Evolutionary conservation across 495 filamentous ascomycete species (phyloP), one percentile per base, ranked within the genome.

Genomic region (Pyronema omphalodes): DNA sequence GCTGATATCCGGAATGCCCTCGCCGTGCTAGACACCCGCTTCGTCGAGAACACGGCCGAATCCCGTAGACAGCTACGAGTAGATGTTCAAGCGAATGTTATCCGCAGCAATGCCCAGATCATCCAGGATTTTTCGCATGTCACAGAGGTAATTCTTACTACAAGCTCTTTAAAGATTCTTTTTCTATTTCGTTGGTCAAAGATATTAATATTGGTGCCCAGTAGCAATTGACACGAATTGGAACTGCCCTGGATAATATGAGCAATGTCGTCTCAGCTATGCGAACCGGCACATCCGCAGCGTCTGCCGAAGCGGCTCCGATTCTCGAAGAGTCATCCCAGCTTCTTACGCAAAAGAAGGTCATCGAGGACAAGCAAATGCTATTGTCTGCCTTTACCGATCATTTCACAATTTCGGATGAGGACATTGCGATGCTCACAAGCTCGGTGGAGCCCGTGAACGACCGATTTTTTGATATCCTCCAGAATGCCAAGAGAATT

Each of bases 71-170:
- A 83, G 58, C 68, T 96, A 9, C 77, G 87, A 34, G 68, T 93
- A 1, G 83, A 94, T 67, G 74, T 93, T 1, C 88, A 96, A 67
- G 88, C 84, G 60, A 88, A 96, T 66, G 83, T 95, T 35, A 86
- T 95, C 44, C 78, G 89, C 55, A 85, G 86, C 69, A 95, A 96
- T 79, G 88, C 81, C 35, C 81, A 87, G 54, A 85, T 99, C 54
- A 79, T 99, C 48, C 71, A 75, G 51, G 89, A 94, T 63, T 96
- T 96, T 70, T 84, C 86, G 23, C 76, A 81, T 57, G 87, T 99
- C 40, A 86, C 88, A 43, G 85, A 93, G 78, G 86, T 93, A 66
- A 67, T 59, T 58, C 46, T 40, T 19, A 34, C 36, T 55, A 51
- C 44, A 34, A 29, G 53, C 9, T 46, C 14, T 49, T 34, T 17